Base-by-base conservation (phyloP, 768 basidiomycete genomes). In the Kwoniella botswanensis region DNA sequence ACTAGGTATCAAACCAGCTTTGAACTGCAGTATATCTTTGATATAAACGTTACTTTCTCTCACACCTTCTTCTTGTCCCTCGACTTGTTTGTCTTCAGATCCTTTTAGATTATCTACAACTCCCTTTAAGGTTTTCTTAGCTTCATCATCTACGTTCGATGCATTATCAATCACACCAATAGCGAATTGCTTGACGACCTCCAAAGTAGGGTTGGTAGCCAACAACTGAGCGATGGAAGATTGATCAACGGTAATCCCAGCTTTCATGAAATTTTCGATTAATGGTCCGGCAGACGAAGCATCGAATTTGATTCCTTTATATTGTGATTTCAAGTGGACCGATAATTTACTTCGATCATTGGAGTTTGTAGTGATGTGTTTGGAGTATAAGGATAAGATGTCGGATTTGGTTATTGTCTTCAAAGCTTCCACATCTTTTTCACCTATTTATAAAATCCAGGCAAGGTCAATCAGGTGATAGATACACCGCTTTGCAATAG, bases 291-390 rank as follows among this genome's bases (percentile, higher is more conserved):
- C 86, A 4, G 92, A 89, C 4, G 88, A 86, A 1, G 85, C 78
- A 77, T 91, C 92, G 80, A 94, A 87, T 72, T 86, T 89, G 75
- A 77, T 46, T 43, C 79, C 76, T 59, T 71, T 62, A 88, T 87
- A 82, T 88, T 89, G 90, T 12, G 93, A 93, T 56, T 86, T 86
- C 84, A 92, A 86, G 73, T 95, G 96, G 58, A 93, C 86, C 1
- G 94, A 93, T 63, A 94, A 85, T 84, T 98, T 98, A 15, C 91
- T 86, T 50, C 95, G 90, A 2, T 86, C 87, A 35, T 85, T 72
- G 0, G 92, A 92, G 0, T 86, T 87, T 4, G 90, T 91, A 78
- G 93, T 90, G 62, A 93, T 88, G 65, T 87, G 87, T 17, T 86
- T 84, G 53, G 87, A 84, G 87, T 93, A 94, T 60, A 97, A 84